Percentiles rank a stretch among this genome's conserved stretches.
phyloP scores from a whole-genome alignment of 805 yeast genomes.

The Sugiyamaella smithiae region DNA sequence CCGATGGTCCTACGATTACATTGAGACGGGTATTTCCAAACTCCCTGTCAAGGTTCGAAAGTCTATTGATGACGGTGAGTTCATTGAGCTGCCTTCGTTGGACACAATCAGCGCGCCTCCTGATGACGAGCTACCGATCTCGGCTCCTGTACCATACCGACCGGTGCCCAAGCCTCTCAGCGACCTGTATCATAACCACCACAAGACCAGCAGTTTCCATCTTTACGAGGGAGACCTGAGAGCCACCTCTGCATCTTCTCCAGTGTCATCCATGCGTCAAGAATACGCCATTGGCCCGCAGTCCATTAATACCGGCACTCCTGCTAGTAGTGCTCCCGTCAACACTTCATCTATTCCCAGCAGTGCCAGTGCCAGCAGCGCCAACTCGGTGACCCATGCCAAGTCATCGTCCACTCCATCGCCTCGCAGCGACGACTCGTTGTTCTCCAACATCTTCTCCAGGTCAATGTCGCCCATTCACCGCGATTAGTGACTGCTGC shows the following conservation, averaged over 20 bases:
- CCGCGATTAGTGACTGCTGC: slow-evolving; percentile 6
- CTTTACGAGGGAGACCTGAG: slow-evolving; percentile 16
- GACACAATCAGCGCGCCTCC: slow-evolving; percentile 8
- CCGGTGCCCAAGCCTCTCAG: slow-evolving; percentile 7
- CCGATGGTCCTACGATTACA: slow-evolving; percentile 42
- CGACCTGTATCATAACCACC: slow-evolving; percentile 17
- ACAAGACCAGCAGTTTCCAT: slow-evolving; percentile 20
- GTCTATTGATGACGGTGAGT: slow-evolving; percentile 27
- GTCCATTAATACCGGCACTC: not conserved
- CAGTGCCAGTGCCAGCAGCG: slow-evolving; percentile 8
- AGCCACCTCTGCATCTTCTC: slow-evolving; percentile 21
- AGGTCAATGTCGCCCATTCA: slow-evolving; percentile 13
- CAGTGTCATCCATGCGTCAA: slow-evolving; percentile 5
- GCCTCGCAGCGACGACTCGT: slow-evolving; percentile 9
- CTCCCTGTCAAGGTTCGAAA: slow-evolving; percentile 27
- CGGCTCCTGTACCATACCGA: slow-evolving; percentile 7
- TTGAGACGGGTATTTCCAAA: slow-evolving; percentile 32
- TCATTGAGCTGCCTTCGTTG: slow-evolving; percentile 25
- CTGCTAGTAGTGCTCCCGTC: not conserved
- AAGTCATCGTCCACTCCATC: slow-evolving; percentile 10
- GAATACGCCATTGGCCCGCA: not conserved
- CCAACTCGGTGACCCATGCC: not conserved
- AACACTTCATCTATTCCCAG: slow-evolving; percentile 6
- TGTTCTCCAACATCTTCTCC: slow-evolving; percentile 8
- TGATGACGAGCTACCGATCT: slow-evolving; percentile 6